A percentile compares a stretch with the other conserved stretches of the same genome.
Conservation (phyloP, 2,329 filamentous ascomycete species). For the Trichoderma asperellum region DNA sequence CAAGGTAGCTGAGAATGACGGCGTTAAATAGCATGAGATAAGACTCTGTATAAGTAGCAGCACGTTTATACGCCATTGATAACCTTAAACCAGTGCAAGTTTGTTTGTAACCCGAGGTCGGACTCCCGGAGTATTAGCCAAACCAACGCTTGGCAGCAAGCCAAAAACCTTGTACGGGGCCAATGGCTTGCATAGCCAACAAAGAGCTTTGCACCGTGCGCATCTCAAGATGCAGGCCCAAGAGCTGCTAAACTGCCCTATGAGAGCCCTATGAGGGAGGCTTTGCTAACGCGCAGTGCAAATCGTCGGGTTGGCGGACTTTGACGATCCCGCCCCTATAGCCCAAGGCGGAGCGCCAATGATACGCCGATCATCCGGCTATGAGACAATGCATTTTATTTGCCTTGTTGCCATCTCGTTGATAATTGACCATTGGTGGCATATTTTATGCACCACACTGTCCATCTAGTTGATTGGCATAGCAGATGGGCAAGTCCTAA, state of each 20-base stretch:
- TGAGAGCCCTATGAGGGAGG: not conserved
- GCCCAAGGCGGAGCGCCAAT: not conserved
- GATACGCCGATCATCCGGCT: not conserved
- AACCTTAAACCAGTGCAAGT: not conserved
- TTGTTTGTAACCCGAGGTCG: not conserved
- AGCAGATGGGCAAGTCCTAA: not conserved
- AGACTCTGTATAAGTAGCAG: slow-evolving; percentile 10
- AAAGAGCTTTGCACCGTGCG: slow-evolving; percentile 1
- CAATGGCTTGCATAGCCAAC: not conserved
- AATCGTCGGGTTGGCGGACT: slow-evolving; percentile 16
- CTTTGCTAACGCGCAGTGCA: not conserved
- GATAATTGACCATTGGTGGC: not conserved
- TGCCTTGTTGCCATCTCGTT: not conserved
- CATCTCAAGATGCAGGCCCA: not conserved
- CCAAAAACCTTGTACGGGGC: slow-evolving; percentile 17
- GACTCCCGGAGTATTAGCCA: slow-evolving; percentile 9
- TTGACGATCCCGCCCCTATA: slow-evolving; percentile 1
- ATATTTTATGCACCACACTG: not conserved
- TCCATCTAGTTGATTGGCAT: not conserved
- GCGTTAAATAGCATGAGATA: not conserved
- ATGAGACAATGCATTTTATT: not conserved
- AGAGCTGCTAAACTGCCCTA: not conserved
- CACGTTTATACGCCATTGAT: not conserved
- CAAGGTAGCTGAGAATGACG: not conserved
- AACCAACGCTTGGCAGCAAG: slow-evolving; percentile 5